Evolutionary conservation across 2,329 filamentous ascomycete species (phyloP).

Genomic region (Onygenales sp.): DNA sequence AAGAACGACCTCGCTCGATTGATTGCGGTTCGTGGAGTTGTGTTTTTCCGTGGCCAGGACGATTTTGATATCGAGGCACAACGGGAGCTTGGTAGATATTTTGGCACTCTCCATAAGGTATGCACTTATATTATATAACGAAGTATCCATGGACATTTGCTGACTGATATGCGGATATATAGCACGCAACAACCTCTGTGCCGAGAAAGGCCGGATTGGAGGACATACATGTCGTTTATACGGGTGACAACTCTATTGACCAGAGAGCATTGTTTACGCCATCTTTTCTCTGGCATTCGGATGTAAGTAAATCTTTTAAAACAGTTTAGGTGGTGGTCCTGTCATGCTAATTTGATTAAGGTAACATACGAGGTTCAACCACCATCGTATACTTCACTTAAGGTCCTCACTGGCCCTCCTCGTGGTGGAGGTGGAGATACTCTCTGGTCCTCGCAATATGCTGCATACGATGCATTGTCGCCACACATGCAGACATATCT

Average conservation of each 20-base stretch:
- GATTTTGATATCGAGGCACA: constrained; percentile 47
- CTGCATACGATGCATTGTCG: constrained; percentile 48
- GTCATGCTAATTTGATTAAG: not conserved
- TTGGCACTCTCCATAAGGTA: constrained; percentile 43
- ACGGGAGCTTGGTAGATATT: constrained; percentile 42
- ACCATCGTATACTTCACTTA: constrained; percentile 48
- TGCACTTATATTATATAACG: not conserved
- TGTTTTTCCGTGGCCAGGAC: constrained; percentile 49
- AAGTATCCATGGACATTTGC: not conserved
- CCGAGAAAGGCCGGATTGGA: constrained; percentile 41
- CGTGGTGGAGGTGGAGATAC: constrained; percentile 49
- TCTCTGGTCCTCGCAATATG: constrained; percentile 50
- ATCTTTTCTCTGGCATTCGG: constrained; percentile 47
- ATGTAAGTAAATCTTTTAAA: constrained; percentile 29
- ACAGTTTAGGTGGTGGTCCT: not conserved
- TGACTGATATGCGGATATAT: not conserved
- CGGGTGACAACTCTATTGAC: constrained; percentile 43
- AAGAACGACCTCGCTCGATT: constrained; percentile 46
- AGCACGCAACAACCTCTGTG: constrained; percentile 45
- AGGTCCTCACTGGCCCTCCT: constrained; percentile 44
- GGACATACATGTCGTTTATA: constrained; percentile 49
- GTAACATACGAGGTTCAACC: constrained; percentile 48
- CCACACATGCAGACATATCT: constrained; percentile 49
- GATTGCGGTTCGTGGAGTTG: constrained; percentile 46
- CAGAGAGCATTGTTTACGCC: constrained; percentile 47